A percentile compares a stretch with the other conserved stretches of the same genome.
Evolutionary conservation across 371 early-diverging fungal genomes (phyloP).

Genomic region (Nosema muscidifuracis): DNA sequence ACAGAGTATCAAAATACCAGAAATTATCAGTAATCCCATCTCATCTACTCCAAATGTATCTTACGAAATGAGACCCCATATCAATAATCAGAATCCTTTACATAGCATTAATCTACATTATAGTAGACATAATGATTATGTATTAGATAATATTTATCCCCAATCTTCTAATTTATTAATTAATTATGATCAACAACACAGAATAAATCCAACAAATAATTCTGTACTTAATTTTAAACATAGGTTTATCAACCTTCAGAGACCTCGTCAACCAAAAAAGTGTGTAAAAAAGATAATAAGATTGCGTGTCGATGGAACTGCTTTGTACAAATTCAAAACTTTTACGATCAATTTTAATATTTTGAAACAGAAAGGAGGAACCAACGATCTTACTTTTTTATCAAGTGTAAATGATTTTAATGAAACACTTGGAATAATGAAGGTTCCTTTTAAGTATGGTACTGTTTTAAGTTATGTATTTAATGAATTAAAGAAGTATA

Average conservation of each 20-base stretch:
- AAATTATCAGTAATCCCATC: no score
- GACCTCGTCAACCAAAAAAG: background rate
- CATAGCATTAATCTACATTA: no score
- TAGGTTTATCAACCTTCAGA: background rate
- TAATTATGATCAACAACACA: background rate
- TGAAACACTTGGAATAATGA: background rate
- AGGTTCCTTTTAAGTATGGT: background rate
- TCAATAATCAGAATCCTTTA: no score
- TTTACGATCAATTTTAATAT: background rate
- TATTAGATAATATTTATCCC: no score
- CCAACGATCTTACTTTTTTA: background rate
- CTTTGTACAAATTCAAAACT: background rate
- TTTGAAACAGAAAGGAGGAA: background rate
- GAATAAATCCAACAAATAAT: background rate
- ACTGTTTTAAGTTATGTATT: constrained; percentile 5
- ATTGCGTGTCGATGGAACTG: background rate
- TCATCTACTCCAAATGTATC: no score
- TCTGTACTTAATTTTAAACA: background rate
- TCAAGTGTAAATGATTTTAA: background rate
- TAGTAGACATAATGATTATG: no score
- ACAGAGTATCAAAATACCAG: no score
- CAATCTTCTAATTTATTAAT: no score
- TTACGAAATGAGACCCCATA: no score
- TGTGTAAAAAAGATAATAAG: background rate
- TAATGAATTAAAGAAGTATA: background rate